These are phyloP conservation scores for Leucaena leucocephala DNA, from an alignment of 306 rosid species.

Conservation along the genomic window DNA sequence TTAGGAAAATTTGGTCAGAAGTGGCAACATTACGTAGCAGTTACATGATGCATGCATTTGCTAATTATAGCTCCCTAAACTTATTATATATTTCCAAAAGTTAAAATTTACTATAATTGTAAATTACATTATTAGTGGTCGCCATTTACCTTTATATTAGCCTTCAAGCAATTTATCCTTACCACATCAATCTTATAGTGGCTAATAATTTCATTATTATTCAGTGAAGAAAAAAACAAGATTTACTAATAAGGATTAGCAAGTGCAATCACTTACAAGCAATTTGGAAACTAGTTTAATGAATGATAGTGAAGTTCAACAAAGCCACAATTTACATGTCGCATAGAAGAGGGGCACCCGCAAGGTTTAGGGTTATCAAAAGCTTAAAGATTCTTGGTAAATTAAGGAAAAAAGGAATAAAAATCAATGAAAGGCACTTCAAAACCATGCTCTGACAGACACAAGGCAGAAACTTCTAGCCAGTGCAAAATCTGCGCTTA, in stretches of 20 bases:
- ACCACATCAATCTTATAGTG: not conserved
- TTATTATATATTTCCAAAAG: not conserved
- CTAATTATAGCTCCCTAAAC: slow-evolving; percentile 6
- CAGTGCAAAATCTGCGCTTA: not conserved
- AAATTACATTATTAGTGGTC: not conserved
- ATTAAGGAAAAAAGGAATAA: not conserved
- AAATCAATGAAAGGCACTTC: not conserved
- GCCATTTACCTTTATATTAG: not conserved
- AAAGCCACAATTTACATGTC: not conserved
- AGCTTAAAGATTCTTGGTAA: not conserved
- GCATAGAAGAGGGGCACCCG: not conserved
- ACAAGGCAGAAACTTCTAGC: not conserved
- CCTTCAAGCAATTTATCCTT: not conserved
- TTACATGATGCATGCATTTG: not conserved
- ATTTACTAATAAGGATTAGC: not conserved
- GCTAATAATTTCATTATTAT: not conserved
- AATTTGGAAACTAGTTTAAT: not conserved
- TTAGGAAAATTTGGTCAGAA: not conserved
- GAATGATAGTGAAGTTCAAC: not conserved
- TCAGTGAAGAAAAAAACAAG: not conserved
- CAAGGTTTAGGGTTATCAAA: not conserved
- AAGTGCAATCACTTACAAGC: not conserved
- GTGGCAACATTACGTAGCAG: not conserved
- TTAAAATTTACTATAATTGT: not conserved
- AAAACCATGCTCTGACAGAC: not conserved